Evolutionary conservation across 1,139 yeast genomes (phyloP).

Genomic region (Yamadazyma friedrichii): DNA sequence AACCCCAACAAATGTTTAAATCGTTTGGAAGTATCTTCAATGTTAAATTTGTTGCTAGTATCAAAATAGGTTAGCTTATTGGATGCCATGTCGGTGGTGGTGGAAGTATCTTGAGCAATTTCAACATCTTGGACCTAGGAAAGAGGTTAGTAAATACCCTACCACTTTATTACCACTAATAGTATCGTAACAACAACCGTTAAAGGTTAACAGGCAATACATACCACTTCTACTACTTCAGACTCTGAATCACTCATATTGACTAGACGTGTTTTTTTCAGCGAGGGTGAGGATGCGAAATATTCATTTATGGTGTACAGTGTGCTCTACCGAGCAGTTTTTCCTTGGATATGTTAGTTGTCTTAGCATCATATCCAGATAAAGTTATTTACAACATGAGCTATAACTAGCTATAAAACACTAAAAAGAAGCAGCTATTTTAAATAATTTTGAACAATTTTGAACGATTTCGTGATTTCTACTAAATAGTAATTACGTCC

Average conservation of each 20-base stretch:
- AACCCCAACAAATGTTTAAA: slow-evolving; percentile 65
- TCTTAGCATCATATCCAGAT: too few relatives aligned
- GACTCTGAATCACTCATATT: slow-evolving; percentile 4
- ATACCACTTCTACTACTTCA: not conserved
- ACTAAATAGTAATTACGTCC: too few relatives aligned
- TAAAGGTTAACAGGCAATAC: too few relatives aligned
- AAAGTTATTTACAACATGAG: too few relatives aligned
- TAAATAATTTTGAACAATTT: too few relatives aligned
- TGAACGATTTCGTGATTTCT: too few relatives aligned
- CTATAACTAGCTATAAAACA: too few relatives aligned
- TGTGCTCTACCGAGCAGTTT: too few relatives aligned
- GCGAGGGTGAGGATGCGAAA: too few relatives aligned
- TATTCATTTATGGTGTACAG: too few relatives aligned
- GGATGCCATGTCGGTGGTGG: slow-evolving; percentile 16
- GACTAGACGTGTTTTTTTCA: slow-evolving; percentile 1
- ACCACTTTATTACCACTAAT: not conserved
- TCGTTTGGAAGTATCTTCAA: slow-evolving; percentile 56
- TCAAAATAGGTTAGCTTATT: slow-evolving; percentile 41
- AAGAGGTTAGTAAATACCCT: not conserved
- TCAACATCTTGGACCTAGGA: not conserved
- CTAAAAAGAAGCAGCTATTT: too few relatives aligned
- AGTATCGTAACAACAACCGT: not conserved
- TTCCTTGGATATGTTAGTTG: too few relatives aligned
- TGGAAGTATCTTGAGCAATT: slow-evolving; percentile 5
- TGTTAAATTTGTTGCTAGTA: slow-evolving; percentile 47